Percentiles rank a stretch among this genome's conserved stretches.
phyloP scores from a whole-genome alignment of 129 eudicot species.

The Flaveria sonorensis region DNA sequence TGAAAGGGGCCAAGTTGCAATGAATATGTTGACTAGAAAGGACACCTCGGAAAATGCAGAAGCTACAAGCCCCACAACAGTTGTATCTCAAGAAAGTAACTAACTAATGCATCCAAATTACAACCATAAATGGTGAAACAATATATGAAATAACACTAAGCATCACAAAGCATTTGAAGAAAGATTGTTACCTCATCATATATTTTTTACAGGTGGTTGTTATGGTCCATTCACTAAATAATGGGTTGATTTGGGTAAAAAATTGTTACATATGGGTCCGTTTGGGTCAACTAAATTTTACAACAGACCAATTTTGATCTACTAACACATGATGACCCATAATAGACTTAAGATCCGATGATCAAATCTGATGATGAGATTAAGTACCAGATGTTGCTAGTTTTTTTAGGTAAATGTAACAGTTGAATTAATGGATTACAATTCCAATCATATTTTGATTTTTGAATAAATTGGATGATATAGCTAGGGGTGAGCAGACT shows the following conservation, averaged over 20 bases:
- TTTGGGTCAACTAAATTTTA: not conserved
- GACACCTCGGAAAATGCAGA: conserved; percentile 39
- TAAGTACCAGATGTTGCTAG: too few species aligned
- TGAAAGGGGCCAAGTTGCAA: conserved; percentile 65
- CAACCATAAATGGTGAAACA: not conserved
- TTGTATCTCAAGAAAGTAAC: conserved; percentile 52
- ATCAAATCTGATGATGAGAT: not conserved
- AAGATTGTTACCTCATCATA: not conserved
- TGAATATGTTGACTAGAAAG: conserved; percentile 67
- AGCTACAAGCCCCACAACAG: conserved; percentile 57
- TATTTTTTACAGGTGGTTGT: not conserved
- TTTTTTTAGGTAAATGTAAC: too few species aligned
- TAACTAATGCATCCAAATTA: not conserved
- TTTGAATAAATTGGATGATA: not conserved
- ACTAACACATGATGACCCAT: not conserved
- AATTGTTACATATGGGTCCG: not conserved
- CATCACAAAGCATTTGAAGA: not conserved
- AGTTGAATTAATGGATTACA: too few species aligned
- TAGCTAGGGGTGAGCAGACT: too few species aligned
- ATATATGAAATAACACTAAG: not conserved
- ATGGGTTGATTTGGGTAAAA: not conserved
- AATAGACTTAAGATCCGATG: not conserved
- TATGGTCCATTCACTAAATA: not conserved
- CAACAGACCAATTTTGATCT: not conserved
- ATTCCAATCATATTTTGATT: not conserved